Base-by-base conservation (phyloP, 371 early-diverging fungal genomes). In the Saksenaea oblongispora region DNA sequence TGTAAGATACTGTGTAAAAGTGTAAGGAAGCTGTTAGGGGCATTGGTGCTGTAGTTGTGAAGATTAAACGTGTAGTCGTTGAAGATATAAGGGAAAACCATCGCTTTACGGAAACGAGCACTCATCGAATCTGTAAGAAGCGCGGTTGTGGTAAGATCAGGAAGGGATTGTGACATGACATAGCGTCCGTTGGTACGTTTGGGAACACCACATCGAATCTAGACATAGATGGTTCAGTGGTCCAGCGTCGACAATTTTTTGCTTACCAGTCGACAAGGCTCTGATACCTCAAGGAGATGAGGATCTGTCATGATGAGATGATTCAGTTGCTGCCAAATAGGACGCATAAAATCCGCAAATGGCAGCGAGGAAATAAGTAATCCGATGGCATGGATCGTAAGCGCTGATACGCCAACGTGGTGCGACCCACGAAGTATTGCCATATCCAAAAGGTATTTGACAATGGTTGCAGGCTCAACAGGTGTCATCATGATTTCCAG, bases 401-500 rank as follows among this genome's bases (percentile, higher is more conserved):
- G 54, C 4, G 82, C 79, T 14, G 79, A 76, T 0, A 80, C 77
- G 10, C 79, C 76, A 9, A 74, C 72, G 51, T 83, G 78, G 44
- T 84, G 80, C 9, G 75, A 60, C 35, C 75, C 77, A 9, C 82
- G 67, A 18, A 76, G 70, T 13, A 87, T 54, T 0, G 83, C 74
- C 36, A 87, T 54, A 51, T 79, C 76, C 42, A 87, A 57, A 2
- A 87, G 56, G 2, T 71, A 64, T 22, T 75, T 73, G 24, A 84
- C 63, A 15, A 85, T 71, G 1, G 64, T 71, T 11, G 70, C 70
- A 24, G 84, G 82, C 1, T 73, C 56, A 4, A 85, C 65, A 0
- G 87, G 86, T 0, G 84, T 76, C 17, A 85, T 60, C 63, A 93
- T 73, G 26, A 88, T 70, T 65, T 93, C 93, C 17, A 92, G 78